Percentiles rank a stretch among this genome's conserved stretches.
Conservation (phyloP, 208 protist genomes). For the Leishmania amazonensis region DNA sequence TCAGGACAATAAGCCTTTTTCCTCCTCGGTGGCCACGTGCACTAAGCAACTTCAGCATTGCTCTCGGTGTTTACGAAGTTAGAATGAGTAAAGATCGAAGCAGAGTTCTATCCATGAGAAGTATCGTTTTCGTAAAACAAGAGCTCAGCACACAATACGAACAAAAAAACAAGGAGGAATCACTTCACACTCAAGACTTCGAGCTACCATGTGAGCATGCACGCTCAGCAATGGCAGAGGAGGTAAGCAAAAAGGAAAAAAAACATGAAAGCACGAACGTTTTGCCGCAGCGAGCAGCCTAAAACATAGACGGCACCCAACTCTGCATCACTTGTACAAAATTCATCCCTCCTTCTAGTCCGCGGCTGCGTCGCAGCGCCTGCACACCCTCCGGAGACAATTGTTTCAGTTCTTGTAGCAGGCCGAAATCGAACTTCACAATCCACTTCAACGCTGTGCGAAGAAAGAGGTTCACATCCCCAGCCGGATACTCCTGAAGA, state of each 20-base stretch:
- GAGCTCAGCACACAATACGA: not conserved
- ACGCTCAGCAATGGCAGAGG: not conserved
- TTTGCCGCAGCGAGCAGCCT: not conserved
- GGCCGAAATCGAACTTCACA: slow-evolving; percentile 40
- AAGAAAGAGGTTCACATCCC: slow-evolving; percentile 63
- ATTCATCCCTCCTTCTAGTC: slow-evolving; percentile 12
- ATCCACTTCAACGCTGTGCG: slow-evolving; percentile 57
- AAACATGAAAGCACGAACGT: not conserved
- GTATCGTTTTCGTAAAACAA: not conserved
- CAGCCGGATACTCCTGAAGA: slow-evolving; percentile 62
- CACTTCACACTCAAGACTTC: not conserved
- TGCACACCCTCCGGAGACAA: slow-evolving; percentile 38
- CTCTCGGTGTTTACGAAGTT: not conserved
- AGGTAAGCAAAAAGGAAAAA: not conserved
- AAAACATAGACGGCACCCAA: slow-evolving; percentile 31
- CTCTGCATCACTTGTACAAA: slow-evolving; percentile 21
- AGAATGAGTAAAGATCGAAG: not conserved
- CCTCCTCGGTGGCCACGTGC: not conserved
- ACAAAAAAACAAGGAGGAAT: not conserved
- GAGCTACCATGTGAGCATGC: not conserved
- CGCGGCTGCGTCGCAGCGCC: slow-evolving; percentile 31
- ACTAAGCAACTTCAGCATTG: not conserved
- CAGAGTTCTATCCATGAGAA: not conserved
- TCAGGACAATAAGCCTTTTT: not conserved
- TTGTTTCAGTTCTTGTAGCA: slow-evolving; percentile 42